Conservation (phyloP, 352 stramenopile genomes). For the Phytophthora megakarya region DNA sequence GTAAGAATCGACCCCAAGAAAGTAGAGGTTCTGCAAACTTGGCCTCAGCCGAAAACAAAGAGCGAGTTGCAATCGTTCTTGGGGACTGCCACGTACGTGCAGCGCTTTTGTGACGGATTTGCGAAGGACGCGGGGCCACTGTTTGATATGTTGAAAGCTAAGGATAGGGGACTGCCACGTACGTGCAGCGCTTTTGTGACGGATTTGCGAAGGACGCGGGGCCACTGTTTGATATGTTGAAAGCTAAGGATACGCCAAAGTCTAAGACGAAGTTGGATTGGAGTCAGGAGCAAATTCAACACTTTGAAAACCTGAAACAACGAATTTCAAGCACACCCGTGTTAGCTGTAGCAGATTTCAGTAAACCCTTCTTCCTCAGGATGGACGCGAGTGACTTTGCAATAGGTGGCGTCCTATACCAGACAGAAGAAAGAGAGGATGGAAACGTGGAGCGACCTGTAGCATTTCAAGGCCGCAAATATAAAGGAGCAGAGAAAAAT, state of each 20-base stretch:
- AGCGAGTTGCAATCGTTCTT: slow-evolving; percentile 20
- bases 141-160: not conserved
- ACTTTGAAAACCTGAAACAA: not conserved
- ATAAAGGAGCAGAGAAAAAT: too few species aligned
- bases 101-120: slow-evolving; percentile 15
- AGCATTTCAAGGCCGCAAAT: too few species aligned
- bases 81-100: slow-evolving; percentile 9
- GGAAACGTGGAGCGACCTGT: too few species aligned
- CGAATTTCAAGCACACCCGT: not conserved
- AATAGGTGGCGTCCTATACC: not conserved
- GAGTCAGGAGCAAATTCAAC: not conserved
- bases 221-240: not conserved
- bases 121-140: slow-evolving; percentile 9
- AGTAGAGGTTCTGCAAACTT: slow-evolving; percentile 10
- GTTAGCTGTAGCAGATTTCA: not conserved
- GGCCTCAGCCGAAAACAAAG: slow-evolving; percentile 18
- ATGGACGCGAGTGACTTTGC: not conserved
- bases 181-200: slow-evolving; percentile 16
- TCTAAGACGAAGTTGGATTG: not conserved
- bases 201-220: slow-evolving; percentile 14
- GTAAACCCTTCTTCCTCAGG: not conserved
- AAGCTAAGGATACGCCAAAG: not conserved
- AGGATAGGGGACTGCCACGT: slow-evolving; percentile 1
- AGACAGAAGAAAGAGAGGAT: too few species aligned
- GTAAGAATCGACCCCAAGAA: slow-evolving; percentile 28